Evolutionary conservation across 805 yeast species (phyloP), one percentile per base, ranked within the genome.

Genomic region (Starmerella kuoi): DNA sequence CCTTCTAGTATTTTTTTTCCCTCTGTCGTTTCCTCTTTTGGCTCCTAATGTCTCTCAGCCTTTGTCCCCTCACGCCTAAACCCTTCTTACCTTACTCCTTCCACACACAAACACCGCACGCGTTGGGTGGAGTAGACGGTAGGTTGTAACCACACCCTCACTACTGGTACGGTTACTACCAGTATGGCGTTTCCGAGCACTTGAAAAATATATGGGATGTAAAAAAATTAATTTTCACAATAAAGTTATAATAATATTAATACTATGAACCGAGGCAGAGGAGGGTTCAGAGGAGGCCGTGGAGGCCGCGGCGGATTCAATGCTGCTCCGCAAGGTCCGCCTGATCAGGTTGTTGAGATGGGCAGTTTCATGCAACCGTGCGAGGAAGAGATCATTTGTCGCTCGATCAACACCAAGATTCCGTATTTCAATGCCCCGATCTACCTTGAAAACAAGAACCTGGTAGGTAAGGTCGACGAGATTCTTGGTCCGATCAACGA

Each of bases 351-450:
- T n/a, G 54, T 82, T 55, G 97, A 87, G 66, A 82, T 91, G 93
- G 99, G 99, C 48, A 62, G 83, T 20, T 91, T 86, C 61, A 54
- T 84, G 61, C 95, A 87, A 61, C 72, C 91, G 12, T 86, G 95
- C 63, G 99, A 91, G 65, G 95, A 94, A 45, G 98, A 91, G 60
- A 82, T 91, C 60, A 94, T 91, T 44, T 91, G 97, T 69, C 83
- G 87, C 59, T 86, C 96, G 37, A 82, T 83, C 57, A 91, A 91
- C 63, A 77, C 85, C 44, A 88, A 88, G 69, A 72, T 91, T 54
- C 98, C 99, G 58, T 91, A 88, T 64, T 91, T 91, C 74, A 91
- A 91, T 67, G 99, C 99, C 22, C 98, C 98, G 61, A 87, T 91
- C 56, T 91, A 80, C 63, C 73, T 91, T 55, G 97, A 91, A 63